Evolutionary conservation across 208 protist species (phyloP).

Genomic region (Trypanosoma scelopori): DNA sequence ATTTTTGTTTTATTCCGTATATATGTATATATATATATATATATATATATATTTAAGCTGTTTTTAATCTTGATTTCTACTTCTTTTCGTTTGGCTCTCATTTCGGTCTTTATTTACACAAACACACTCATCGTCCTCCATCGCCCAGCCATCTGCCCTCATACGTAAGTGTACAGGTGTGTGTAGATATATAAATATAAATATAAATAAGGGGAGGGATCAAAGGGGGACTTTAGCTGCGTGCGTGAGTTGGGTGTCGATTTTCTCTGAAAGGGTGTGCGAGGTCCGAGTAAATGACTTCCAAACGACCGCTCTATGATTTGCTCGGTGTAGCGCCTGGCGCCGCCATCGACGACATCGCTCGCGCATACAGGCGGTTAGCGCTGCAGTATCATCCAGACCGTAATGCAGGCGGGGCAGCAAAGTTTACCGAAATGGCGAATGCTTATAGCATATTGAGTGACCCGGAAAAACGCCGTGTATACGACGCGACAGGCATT

Average conservation of each 20-base stretch:
- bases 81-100: slow-evolving; percentile 3
- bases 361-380: slow-evolving; percentile 68
- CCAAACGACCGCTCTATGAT: slow-evolving; percentile 51
- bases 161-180: neutral
- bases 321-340: slow-evolving; percentile 50
- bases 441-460: slow-evolving; percentile 96
- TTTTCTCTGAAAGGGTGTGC: too few species aligned
- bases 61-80: too few species aligned
- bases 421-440: slow-evolving; percentile 89
- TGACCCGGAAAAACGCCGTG: slow-evolving; percentile 91
- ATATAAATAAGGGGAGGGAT: neutral
- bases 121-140: neutral
- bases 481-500: slow-evolving; percentile 95
- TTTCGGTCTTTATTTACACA: slow-evolving; percentile 11
- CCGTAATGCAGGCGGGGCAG: slow-evolving; percentile 75
- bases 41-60: too few species aligned
- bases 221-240: too few species aligned
- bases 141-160: too few species aligned
- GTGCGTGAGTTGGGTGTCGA: too few species aligned
- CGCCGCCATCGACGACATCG: slow-evolving; percentile 46
- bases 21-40: too few species aligned
- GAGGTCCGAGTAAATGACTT: slow-evolving; percentile 6
- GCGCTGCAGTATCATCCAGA: slow-evolving; percentile 89
- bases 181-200: slow-evolving; percentile 10
- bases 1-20: slow-evolving; percentile 2